These are phyloP conservation scores for Aristolochia contorta DNA, from an alignment of 164 flowering plant genomes.

Conservation along the genomic window DNA sequence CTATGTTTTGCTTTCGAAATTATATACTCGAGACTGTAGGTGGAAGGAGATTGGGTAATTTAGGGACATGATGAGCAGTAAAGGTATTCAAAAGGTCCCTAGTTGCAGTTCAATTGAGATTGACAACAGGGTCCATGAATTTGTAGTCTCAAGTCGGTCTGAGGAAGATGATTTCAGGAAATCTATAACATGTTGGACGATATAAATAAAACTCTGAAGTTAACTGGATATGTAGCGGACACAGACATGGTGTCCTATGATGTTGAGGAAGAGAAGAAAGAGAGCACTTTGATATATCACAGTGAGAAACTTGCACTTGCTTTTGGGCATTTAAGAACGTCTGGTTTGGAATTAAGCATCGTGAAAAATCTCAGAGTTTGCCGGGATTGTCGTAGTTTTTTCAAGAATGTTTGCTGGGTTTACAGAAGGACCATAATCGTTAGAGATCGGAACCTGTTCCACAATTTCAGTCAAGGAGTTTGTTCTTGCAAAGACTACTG, in stretches of 20 bases:
- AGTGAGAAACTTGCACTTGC: constrained; percentile 12
- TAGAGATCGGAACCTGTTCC: constrained; percentile 12
- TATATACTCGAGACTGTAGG: constrained; percentile 6
- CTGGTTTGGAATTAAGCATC: constrained; percentile 5
- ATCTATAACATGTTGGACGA: constrained; percentile 2
- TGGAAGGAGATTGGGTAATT: constrained; percentile 4
- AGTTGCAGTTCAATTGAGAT: constrained; percentile 9
- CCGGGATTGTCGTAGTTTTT: constrained; percentile 6
- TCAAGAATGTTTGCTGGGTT: constrained; percentile 5
- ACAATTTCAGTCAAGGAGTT: constrained; percentile 5
- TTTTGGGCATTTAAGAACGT: constrained; percentile 7
- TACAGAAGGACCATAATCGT: constrained; percentile 4
- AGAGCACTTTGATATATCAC: constrained; percentile 4
- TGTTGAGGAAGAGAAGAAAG: constrained; percentile 11
- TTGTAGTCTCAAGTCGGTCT: constrained; percentile 1
- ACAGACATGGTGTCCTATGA: constrained; percentile 7
- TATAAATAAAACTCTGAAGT: constrained; percentile 2
- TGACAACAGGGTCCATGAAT: constrained; percentile 5
- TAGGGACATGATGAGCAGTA: constrained; percentile 1
- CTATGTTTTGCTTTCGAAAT: constrained; percentile 5
- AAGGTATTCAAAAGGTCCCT: constrained; percentile 8
- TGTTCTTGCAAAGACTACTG: constrained; percentile 15
- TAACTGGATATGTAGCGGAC: constrained; percentile 4
- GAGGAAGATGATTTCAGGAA: background rate
- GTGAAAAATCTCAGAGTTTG: constrained; percentile 10